phyloP scores from a whole-genome alignment of 176 grass and related monocot species.

The Oryza longistaminata region DNA sequence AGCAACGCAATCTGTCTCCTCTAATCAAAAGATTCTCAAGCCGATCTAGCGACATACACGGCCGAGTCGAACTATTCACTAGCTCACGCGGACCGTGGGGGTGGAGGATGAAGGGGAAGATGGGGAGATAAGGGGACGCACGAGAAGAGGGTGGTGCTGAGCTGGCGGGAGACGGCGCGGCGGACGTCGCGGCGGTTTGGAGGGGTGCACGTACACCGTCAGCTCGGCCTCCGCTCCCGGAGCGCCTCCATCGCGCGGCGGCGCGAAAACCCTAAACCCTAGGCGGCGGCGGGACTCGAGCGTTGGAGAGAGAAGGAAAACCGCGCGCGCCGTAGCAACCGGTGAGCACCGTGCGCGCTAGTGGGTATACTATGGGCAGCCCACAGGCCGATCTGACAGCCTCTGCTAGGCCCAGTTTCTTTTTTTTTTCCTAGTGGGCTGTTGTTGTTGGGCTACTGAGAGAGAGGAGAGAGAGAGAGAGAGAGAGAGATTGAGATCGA shows the following conservation, averaged over 20 bases:
- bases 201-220: constrained; percentile 81
- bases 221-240: constrained; percentile 47
- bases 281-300: neutral
- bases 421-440: no score
- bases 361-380: no score
- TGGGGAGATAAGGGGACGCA: constrained; percentile 8
- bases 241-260: constrained; percentile 63
- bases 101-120: neutral
- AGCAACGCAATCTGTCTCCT: neutral
- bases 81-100: no score
- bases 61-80: no score
- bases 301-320: no score
- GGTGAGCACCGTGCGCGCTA: no score
- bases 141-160: constrained; percentile 82
- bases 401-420: no score
- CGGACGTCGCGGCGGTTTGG: constrained; percentile 43
- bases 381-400: no score
- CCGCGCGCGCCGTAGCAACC: no score
- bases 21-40: neutral
- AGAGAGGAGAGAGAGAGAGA: no score
- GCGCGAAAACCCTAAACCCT: constrained; percentile 28
- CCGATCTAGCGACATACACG: neutral
- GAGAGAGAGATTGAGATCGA: no score
- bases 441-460: no score
- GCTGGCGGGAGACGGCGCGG: constrained; percentile 66